phyloP scores from a whole-genome alignment of 2,329 filamentous ascomycete genomes.

The Talaromyces sp. region DNA sequence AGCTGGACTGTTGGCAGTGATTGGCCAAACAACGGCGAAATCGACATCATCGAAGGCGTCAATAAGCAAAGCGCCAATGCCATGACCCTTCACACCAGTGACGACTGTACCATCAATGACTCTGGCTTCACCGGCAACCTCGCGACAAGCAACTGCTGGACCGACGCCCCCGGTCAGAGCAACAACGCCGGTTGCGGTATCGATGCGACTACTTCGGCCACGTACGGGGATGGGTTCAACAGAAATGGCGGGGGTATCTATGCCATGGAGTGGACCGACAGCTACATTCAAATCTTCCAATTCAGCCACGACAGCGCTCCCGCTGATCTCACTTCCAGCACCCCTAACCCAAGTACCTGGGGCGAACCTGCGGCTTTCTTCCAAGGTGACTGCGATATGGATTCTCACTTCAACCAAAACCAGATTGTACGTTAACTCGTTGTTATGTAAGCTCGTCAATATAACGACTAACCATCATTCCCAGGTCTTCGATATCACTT shows the following conservation, averaged over 20 bases:
- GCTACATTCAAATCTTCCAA: conserved; percentile 73
- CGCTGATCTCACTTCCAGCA: conserved; percentile 58
- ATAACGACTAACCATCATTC: background rate
- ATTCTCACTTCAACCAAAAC: conserved; percentile 63
- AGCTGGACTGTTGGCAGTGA: conserved; percentile 57
- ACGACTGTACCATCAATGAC: conserved; percentile 55
- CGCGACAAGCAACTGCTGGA: conserved; percentile 55
- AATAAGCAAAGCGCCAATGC: conserved; percentile 56
- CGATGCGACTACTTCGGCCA: conserved; percentile 43
- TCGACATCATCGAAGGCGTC: conserved; percentile 76
- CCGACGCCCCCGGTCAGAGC: conserved; percentile 39
- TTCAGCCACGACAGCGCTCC: conserved; percentile 67
- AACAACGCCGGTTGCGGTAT: conserved; percentile 57
- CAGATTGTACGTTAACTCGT: conserved; percentile 50
- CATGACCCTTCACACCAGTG: conserved; percentile 63
- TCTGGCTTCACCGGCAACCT: conserved; percentile 44
- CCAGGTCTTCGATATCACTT: conserved; percentile 63
- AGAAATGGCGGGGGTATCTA: conserved; percentile 63
- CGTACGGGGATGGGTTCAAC: conserved; percentile 68
- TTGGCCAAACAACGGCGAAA: conserved; percentile 68
- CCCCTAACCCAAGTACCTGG: conserved; percentile 64
- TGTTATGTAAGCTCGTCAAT: background rate
- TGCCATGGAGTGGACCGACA: conserved; percentile 69
- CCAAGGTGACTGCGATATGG: conserved; percentile 64
- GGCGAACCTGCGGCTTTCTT: conserved; percentile 65